Evolutionary conservation across 208 protist species (phyloP).

Genomic region (Naegleria fowleri): DNA sequence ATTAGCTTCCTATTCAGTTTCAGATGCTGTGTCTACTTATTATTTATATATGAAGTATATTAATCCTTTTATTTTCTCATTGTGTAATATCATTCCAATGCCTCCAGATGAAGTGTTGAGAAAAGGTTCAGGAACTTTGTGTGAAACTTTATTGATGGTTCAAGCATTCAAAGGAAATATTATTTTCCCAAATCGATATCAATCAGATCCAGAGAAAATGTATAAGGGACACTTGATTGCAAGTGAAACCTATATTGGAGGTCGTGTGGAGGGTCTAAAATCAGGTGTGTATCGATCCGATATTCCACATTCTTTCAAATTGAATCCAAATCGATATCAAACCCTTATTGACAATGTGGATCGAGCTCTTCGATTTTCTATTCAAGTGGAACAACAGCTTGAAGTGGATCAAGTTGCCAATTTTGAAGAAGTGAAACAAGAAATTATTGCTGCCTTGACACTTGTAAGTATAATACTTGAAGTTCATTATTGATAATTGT

Average conservation of each 20-base stretch:
- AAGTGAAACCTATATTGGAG: slow-evolving; percentile 98
- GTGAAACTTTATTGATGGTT: slow-evolving; percentile 97
- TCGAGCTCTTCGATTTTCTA: slow-evolving; percentile 71
- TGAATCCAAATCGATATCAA: slow-evolving; percentile 76
- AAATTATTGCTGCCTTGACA: neutral
- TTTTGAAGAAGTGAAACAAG: slow-evolving; percentile 68
- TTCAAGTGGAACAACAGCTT: slow-evolving; percentile 75
- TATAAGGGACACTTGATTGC: slow-evolving; percentile 96
- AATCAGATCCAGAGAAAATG: slow-evolving; percentile 71
- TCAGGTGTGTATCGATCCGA: slow-evolving; percentile 95
- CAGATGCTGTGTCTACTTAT: slow-evolving; percentile 99
- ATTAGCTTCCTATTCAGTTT: slow-evolving; percentile 99
- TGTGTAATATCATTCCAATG: slow-evolving; percentile 99
- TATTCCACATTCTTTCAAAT: slow-evolving; percentile 84
- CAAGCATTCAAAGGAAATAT: slow-evolving; percentile 94
- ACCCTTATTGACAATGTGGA: slow-evolving; percentile 86
- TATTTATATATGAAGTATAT: slow-evolving; percentile 99
- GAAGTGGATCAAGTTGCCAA: slow-evolving; percentile 85
- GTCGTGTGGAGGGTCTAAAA: slow-evolving; percentile 84
- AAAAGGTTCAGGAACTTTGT: slow-evolving; percentile 97
- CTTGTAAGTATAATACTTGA: too few species aligned
- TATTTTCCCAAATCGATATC: slow-evolving; percentile 98
- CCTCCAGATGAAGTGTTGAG: slow-evolving; percentile 96
- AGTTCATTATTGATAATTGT: too few species aligned
- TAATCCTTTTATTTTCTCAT: slow-evolving; percentile 99